Conservation (phyloP, 2,329 filamentous ascomycete genomes). For the Phialophora chinensis region DNA sequence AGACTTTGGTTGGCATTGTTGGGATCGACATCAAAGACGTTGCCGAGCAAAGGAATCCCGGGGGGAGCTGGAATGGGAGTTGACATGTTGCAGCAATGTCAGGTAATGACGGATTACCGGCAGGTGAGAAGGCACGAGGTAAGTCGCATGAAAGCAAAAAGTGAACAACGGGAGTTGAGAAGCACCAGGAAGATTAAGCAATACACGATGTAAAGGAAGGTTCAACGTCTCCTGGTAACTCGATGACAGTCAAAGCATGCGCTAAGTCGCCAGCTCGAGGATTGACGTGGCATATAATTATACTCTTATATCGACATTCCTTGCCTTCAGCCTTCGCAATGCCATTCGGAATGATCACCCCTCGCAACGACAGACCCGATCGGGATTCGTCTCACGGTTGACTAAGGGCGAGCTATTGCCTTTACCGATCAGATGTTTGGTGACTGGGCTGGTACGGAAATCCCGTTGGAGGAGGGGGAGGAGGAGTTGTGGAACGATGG, state of each 20-base stretch:
- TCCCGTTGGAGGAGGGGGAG: not conserved
- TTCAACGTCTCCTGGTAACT: not conserved
- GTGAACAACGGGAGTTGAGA: not conserved
- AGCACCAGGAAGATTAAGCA: not conserved
- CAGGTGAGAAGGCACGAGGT: too few species aligned
- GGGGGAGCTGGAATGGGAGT: conserved; percentile 59
- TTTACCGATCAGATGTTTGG: not conserved
- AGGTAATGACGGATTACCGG: not conserved
- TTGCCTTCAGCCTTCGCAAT: not conserved
- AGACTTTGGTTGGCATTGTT: conserved; percentile 59
- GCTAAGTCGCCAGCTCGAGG: not conserved
- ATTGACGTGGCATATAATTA: not conserved
- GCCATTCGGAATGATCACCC: not conserved
- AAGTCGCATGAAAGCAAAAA: not conserved
- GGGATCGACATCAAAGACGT: conserved; percentile 58
- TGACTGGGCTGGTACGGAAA: not conserved
- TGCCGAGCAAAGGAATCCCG: conserved; percentile 59
- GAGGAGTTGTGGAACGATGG: conserved; percentile 1
- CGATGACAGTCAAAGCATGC: not conserved
- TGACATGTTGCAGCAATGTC: conserved; percentile 46
- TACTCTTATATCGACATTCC: not conserved
- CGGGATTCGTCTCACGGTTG: not conserved
- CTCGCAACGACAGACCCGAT: not conserved
- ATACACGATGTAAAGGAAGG: not conserved
- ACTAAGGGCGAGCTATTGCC: not conserved